Conservation (phyloP, 176 grass and related monocot genomes). For the Zoysia pacifica region DNA sequence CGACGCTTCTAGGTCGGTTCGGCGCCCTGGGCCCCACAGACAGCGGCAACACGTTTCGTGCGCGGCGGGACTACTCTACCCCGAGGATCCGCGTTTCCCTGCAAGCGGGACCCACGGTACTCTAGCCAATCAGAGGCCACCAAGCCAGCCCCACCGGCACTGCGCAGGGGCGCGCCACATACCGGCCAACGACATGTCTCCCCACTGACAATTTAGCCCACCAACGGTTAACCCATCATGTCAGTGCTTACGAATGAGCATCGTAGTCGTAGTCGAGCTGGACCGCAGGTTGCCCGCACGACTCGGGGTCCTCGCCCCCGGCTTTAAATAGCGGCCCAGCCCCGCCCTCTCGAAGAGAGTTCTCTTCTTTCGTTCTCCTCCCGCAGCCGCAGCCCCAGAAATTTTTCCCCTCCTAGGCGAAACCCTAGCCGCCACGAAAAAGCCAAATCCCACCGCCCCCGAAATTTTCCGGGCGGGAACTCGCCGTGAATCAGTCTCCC, state of each 20-base stretch:
- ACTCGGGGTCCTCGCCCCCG: conserved; percentile 12
- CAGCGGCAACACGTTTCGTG: conserved; percentile 42
- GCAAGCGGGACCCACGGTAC: background rate
- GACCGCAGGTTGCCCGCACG: conserved; percentile 19
- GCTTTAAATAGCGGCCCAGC: conserved; percentile 40
- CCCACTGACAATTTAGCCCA: background rate
- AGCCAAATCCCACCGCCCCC: conserved; percentile 39
- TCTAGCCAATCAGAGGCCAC: conserved; percentile 12
- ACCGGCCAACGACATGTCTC: rapidly evolving
- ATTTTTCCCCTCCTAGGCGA: background rate
- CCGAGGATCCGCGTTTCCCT: background rate
- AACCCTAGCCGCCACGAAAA: conserved; percentile 67
- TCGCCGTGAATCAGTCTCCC: conserved; percentile 24
- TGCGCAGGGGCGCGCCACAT: background rate
- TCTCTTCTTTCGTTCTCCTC: background rate
- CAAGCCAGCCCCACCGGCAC: conserved; percentile 1
- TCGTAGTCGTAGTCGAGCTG: background rate
- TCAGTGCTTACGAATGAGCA: background rate
- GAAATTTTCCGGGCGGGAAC: background rate
- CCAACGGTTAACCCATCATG: rapidly evolving
- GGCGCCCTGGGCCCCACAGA: conserved; percentile 19
- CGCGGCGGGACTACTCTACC: conserved; percentile 1
- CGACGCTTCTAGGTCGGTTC: conserved; percentile 48
- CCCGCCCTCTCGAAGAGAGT: background rate
- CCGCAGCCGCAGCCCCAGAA: background rate